Base-by-base conservation (phyloP, 768 basidiomycete species). In the Tylopilus felleus region DNA sequence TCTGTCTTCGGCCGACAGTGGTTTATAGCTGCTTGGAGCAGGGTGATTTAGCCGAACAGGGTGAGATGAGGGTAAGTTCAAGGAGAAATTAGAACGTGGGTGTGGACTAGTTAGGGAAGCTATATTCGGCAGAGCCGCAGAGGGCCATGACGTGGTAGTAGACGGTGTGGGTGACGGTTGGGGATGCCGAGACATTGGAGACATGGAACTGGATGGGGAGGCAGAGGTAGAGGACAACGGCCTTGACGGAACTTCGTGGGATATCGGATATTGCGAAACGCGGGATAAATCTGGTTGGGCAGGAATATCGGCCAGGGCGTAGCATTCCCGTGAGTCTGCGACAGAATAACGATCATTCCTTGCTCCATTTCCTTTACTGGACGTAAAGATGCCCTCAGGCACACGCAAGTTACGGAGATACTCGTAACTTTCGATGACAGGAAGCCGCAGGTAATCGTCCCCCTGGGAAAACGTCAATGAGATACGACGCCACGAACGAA, bases 381-480 rank as follows among this genome's bases (percentile, higher is more conserved):
- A 88, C 40, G 81, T 74, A 64, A 87, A 90, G n/a, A 90, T 72
- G 4, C 86, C 85, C 52, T 79, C 79, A 5, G 88, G 88, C 27
- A 88, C 82, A 19, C 77, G 78, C 52, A 92, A 75, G 55, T 72
- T 76, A 52, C 84, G 81, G 53, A 92, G 79, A 65, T 88, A 85
- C 31, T 88, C 82, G 59, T 89, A 90, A 62, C 81, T 78, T 55
- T 90, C 87, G 47, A 90, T 76, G 28, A 86, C 81, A 17, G 90
- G 89, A 25, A 92, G 76, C 33, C 79, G 78, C 9, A 76, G 73
- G 62, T 87, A 88, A 65, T 89, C 87, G 57, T 80, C 80, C 13
- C 80, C 84, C 87, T 89, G 56, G 51, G 31, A n/a, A 33, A 43
- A 43, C 16, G 19, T 17, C 21, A 23, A 46, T 64, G 39, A 63